Base-by-base conservation (phyloP, 306 rosid genomes). In the Cucurbita argyrosperma region DNA sequence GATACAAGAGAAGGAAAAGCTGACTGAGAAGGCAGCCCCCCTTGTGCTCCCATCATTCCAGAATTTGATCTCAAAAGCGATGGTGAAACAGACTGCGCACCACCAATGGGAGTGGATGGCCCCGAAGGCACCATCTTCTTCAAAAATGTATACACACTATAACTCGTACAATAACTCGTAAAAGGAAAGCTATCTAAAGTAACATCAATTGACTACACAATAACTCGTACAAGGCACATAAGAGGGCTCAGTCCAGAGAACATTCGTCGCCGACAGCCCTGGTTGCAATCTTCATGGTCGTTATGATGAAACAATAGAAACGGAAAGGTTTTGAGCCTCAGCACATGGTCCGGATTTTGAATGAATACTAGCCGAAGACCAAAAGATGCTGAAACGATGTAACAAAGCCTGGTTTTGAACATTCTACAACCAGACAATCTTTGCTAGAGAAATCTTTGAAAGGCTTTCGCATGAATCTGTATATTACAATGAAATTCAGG, bases 1-100 rank as follows among this genome's bases (percentile, higher is more conserved):
- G 96, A 90, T 74, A 86, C 81, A 23, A 88, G 96, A 0, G 96
- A 72, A 26, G 98, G 80, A 85, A 88, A 92, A 71, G 87, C 79
- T 1, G 85, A 54, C 86, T 90, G 98, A 8, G 87, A 83, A 77
- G 97, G 88, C 53, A 88, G 60, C 19, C 90, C 90, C 70, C 96
- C 96, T 85, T 87, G 96, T 83, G 79, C 87, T 80, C 96, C 98
- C 86, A 90, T 14, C 86, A 93, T 82, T 78, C 96, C 98, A 6
- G 98, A 93, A 83, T 90, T 88, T 0, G 96, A 82, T 77, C 98
- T 82, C 91, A 93, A 76, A 56, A 90, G 91, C 10, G 96, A 90
- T 23, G 96, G 84, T 2, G 91, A 46, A 60, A 92, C 90, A 77
- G 98, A 90, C 77, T 88, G 98, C 78, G 88, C 74, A 80, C 93